Evolutionary conservation across 1,139 yeast species (phyloP), one percentile per base, ranked within the genome.

Genomic region (Lodderomyces pseudojiufengensis): DNA sequence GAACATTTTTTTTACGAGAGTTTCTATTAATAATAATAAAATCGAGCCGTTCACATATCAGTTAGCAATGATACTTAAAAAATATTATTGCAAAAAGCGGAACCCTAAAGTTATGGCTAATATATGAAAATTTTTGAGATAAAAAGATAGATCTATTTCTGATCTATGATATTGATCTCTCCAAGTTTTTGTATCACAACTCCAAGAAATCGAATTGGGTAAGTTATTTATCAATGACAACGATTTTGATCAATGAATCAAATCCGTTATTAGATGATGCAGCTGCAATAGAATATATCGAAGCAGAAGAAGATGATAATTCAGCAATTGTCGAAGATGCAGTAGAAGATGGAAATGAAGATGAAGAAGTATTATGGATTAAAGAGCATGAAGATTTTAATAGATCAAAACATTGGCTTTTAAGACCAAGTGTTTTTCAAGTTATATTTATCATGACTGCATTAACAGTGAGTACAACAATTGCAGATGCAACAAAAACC

Each of bases 321-420:
- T 9, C 15, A 13, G 12, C 13, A 7, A 14, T 27, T 12, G 16
- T 20, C 6, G 54, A 53, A 13, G 56, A 49, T 11, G n/a, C n/a
- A n/a, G 30, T 13, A 11, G 28, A 27, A 14, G 29, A 27, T 14
- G 55, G 52, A 4, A 55, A 54, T 11, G 48, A 53, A 24, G 63
- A 61, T 40, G 69, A 62, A 32, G 71, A 63, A 36, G 60, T 59
- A 2, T 23, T 51, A 1, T 64, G 70, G 70, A 48, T 65, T 20
- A 46, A 63, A 15, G 67, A 65, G 39, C 70, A 66, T 40, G 46
- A 66, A 14, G 26, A 42, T n/a, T 40, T 46, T 24, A 59, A 64
- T 44, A 59, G 61, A 44, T 35, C 52, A 2, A 43, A 59, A 20
- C 64, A 54, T 38, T 65, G 70, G 70, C 44, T 55, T 30, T 50